Base-by-base conservation (phyloP, 164 flowering plant species). In the Santalum album region DNA sequence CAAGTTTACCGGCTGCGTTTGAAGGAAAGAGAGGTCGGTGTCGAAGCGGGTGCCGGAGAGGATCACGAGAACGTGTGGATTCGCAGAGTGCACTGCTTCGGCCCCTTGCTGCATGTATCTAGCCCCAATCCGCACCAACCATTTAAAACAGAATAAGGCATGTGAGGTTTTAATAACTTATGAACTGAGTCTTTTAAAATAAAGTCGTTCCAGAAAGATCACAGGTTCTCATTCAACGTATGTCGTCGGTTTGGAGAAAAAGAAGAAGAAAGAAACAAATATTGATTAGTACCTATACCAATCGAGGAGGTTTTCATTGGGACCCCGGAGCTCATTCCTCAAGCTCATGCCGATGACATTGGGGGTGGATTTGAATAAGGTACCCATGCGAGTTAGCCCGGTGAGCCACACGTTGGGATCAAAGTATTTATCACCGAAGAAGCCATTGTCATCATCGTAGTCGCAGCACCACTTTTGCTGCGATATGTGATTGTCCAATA, bases 391-490 rank as follows among this genome's bases (percentile, higher is more conserved):
- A 1, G 81, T 70, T 2, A 90, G 71, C 16, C 96, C 96, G 29
- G 56, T 54, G 51, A 87, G 54, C 98, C 98, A 90, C 0, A 68
- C 22, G 16, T 74, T 74, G 0, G 96, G 90, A 19, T 80, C 65
- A 52, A 90, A 87, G 69, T 75, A 82, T 12, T 35, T 27, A 63
- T 90, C 96, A 0, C 91, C 91, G 39, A 87, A 90, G 78, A 90
- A 90, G 46, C 96, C 98, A 65, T 82, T 90, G 43, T 77, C 94
- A 44, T 87, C 96, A 11, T 17, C 51, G 58, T 54, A 69, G 70
- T 86, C 78, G 70, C 95, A 90, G 46, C 98, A 83, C 98, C 98
- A 87, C 4, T 84, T 89, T 0, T 94, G 94, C 57, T 75, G 78
- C 72, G 82, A 81, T n/a, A 83, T 50, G 55, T 87, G 96, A 57